phyloP scores from a whole-genome alignment of 2,329 filamentous ascomycete species.

The Xylariaceae sp. region DNA sequence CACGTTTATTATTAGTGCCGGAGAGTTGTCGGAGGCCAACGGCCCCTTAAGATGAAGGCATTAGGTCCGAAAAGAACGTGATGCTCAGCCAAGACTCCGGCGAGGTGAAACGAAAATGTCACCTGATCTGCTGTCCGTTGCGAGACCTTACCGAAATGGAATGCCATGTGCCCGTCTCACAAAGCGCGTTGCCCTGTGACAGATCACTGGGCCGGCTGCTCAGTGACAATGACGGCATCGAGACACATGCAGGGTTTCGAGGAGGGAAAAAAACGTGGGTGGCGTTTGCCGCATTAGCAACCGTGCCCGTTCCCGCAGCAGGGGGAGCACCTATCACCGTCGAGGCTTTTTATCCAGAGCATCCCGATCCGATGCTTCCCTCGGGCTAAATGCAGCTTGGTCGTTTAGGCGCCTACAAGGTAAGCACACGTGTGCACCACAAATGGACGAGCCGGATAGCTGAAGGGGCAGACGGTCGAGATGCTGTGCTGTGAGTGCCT shows the following conservation, averaged over 20 bases:
- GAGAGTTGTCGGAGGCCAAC: not conserved
- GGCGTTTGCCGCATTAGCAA: not conserved
- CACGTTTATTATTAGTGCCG: not conserved
- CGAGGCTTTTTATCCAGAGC: not conserved
- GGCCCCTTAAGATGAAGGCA: too few relatives aligned
- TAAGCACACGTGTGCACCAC: not conserved
- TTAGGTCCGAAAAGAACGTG: not conserved
- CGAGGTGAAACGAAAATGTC: not conserved
- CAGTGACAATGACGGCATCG: constrained; percentile 17
- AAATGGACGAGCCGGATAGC: not conserved
- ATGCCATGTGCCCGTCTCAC: too few relatives aligned
- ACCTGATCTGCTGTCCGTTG: not conserved
- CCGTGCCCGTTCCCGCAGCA: not conserved
- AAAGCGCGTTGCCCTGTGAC: not conserved
- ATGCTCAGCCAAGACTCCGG: not conserved
- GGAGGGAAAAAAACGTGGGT: not conserved
- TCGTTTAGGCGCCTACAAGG: not conserved
- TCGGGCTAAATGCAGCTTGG: not conserved
- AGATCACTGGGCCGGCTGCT: not conserved
- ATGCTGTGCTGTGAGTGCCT: not conserved
- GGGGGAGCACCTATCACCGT: not conserved
- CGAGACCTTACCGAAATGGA: not conserved
- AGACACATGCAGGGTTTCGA: constrained; percentile 5
- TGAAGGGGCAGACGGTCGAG: not conserved
- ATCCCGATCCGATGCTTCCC: not conserved